A percentile compares a stretch with the other conserved stretches of the same genome.
Conservation (phyloP, 1,139 yeast genomes). For the Magnusiomyces tetraspermus region DNA sequence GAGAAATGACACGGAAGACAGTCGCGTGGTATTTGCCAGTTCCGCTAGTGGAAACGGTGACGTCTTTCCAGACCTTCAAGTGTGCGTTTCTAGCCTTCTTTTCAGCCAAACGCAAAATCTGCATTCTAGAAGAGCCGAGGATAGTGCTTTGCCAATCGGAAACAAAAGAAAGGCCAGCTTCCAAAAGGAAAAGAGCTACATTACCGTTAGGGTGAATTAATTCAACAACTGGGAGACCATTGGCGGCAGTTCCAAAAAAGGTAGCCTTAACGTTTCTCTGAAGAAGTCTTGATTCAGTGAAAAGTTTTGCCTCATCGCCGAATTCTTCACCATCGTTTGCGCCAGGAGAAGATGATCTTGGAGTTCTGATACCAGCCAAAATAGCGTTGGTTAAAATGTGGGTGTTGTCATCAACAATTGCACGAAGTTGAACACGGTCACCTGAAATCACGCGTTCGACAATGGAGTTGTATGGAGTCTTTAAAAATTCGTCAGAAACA, state of each 20-base stretch:
- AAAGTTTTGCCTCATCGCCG: conserved; percentile 59
- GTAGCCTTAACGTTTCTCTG: conserved; percentile 53
- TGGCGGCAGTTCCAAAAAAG: conserved; percentile 45
- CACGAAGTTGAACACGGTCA: conserved; percentile 57
- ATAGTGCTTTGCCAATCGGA: conserved; percentile 77
- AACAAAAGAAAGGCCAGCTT: conserved; percentile 62
- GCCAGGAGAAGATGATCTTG: conserved; percentile 50
- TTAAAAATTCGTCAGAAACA: conserved; percentile 36
- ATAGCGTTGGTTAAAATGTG: conserved; percentile 46
- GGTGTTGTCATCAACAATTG: conserved; percentile 37
- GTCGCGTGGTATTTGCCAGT: conserved; percentile 45
- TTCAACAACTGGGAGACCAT: conserved; percentile 53
- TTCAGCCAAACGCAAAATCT: conserved; percentile 54
- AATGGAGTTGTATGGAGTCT: conserved; percentile 43
- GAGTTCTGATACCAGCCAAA: conserved; percentile 65
- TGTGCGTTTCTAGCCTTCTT: conserved; percentile 54
- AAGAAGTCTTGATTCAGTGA: conserved; percentile 57
- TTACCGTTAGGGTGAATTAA: conserved; percentile 64
- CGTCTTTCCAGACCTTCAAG: conserved; percentile 51
- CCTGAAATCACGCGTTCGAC: conserved; percentile 74
- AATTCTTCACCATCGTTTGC: conserved; percentile 36
- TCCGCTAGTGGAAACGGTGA: conserved; percentile 26
- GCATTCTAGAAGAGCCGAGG: conserved; percentile 59
- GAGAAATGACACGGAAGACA: conserved; percentile 52
- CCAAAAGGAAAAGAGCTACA: conserved; percentile 58